Evolutionary conservation across 2,329 filamentous ascomycete species (phyloP), one percentile per base, ranked within the genome.

Genomic region (Epichloe sp.): DNA sequence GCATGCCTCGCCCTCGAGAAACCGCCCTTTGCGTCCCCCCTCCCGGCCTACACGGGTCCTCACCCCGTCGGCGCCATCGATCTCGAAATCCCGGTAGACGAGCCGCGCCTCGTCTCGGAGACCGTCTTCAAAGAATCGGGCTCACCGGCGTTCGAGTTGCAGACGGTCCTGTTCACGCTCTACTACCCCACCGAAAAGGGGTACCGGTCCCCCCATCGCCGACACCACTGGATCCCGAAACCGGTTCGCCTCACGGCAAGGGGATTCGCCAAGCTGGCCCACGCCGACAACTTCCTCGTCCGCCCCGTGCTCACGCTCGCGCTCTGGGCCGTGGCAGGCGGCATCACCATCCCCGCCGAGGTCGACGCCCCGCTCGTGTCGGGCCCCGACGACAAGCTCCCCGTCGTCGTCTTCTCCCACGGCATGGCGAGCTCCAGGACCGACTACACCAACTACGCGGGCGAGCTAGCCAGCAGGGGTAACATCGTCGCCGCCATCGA

Each of bases 371-470:
- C 73, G 0, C 57, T 77, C 51, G 61, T 44, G 26, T 59, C 23
- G 55, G 54, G 17, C 58, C 10, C 26, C 3, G 26, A 31, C 3
- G 26, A 31, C 26, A 31, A 61, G 48, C 66, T 72, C 31, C 72
- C 74, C 8, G 63, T 77, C 53, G 61, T 77, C 53, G 61, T 77
- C 56, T 76, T 78, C 57, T 76, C 74, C 5, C 75, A 78, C 55
- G 75, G 75, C 43, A 73, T 73, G 60, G 73, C 72, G 23, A 71
- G 69, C 42, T 73, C 70, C 0, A 62, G 74, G 21, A 75, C 72
- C 1, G 73, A 76, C 58, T 78, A 78, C 60, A 75, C 73, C 0
- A 66, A 75, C 59, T 77, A 71, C 56, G 65, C 74, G 15, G 72
- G 72, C 52, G 71, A 75, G 52, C 64, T 77, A 1, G 74, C 75